Evolutionary conservation across 2,329 filamentous ascomycete species (phyloP), one percentile per base, ranked within the genome.

Genomic region (Ceratocystis papillata): DNA sequence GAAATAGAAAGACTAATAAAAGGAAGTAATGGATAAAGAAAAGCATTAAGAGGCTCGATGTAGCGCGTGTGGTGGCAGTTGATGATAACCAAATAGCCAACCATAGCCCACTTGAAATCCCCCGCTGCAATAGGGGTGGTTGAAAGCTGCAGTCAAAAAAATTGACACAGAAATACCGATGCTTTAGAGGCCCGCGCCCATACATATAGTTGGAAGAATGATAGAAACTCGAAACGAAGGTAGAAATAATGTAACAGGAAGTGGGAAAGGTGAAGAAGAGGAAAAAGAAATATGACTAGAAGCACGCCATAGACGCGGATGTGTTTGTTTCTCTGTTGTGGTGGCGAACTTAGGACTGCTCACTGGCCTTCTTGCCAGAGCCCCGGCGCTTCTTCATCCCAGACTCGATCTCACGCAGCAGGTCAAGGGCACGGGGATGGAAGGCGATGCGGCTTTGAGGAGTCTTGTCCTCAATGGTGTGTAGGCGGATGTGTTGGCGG

Each of bases 401-500:
- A 17, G 67, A 63, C 64, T 68, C 67, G 25, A 68, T 68, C 5
- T 70, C 63, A 63, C 71, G 70, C 10, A 72, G 69, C 2, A 64
- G 50, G 15, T 61, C 2, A n/a, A 70, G 68, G 3, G 75, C 76
- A 1, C 70, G 71, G 0, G 70, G 65, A 59, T 70, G 68, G 64
- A 72, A 76, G 7, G 72, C 64, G 1, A 75, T 75, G 46, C 76
- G 72, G 20, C 72, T 71, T 46, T 72, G 74, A 4, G 67, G 46
- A 20, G 60, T 64, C 61, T 68, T 68, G 61, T 70, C 67, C 50
- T 70, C 66, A 6, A 70, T 66, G 5, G 73, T 73, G 69, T 78
- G 76, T 2, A 77, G 71, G n/a, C 69, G 70, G n/a, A 77, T 70
- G 65, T 78, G 76, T 25, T 72, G 70, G 1, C 72, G 70, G 69